Evolutionary conservation across 1,284 basidiomycete species (phyloP), one percentile per base, ranked within the genome.

Genomic region (Fistulina hepatica): DNA sequence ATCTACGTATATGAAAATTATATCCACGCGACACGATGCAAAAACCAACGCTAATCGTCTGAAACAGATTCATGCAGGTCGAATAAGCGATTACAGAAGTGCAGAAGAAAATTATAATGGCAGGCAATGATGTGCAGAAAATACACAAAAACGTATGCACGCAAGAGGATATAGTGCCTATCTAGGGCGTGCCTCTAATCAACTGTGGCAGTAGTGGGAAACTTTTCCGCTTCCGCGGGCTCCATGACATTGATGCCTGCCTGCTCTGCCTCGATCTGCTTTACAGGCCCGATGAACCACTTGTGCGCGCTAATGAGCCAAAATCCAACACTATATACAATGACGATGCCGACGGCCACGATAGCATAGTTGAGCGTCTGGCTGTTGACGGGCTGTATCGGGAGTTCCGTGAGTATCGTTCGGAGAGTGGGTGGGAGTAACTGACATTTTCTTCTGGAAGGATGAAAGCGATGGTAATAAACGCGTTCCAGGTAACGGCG

Each of bases 361-460:
- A 76, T 66, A 0, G 81, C 59, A 51, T 84, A 84, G 55, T 84
- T 84, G 41, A 85, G 58, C 5, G 80, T 81, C 51, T 80, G 70
- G 0, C 70, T 69, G 48, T 73, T 58, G 34, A 84, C 79, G 2
- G 79, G 78, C 68, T 71, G 41, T 21, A 31, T 12, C 36, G 17
- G 20, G 27, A 10, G 23, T 9, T 31, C 13, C 15, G 28, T 31
- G 25, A 27, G 25, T 27, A 15, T 27, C n/a, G n/a, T 28, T 19
- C 11, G 19, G 20, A 44, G 19, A 36, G 36, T 26, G 33, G 13
- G 36, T 23, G 13, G 15, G 5, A 9, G 10, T 36, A 5, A 50
- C 67, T 39, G 43, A 69, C 69, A 50, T 78, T 81, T 27, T 69
- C 56, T 52, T 76, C 68, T 6, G 79, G 78, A 6, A 82, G 65